Evolutionary conservation across 192 early-diverging fungal species (phyloP).

Genomic region (Rhizophagus clarus): DNA sequence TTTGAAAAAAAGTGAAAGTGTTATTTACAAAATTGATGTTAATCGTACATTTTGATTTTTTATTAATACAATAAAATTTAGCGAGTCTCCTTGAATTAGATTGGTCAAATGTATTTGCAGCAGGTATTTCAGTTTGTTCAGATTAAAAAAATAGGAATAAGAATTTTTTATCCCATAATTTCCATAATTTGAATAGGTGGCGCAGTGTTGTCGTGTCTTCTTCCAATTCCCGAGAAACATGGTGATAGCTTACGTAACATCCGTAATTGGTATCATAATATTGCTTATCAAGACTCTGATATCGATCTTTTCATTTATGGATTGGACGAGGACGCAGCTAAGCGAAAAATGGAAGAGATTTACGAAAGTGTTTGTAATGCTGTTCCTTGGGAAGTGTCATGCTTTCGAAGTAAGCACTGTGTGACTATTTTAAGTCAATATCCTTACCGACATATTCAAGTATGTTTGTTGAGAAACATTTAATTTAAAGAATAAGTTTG

Average conservation of each 20-base stretch:
- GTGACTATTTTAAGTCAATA: slow-evolving; percentile 21
- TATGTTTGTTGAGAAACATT: background rate
- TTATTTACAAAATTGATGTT: background rate
- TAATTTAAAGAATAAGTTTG: no score
- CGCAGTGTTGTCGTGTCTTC: background rate
- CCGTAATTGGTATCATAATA: slow-evolving; percentile 5
- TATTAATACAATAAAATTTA: no score
- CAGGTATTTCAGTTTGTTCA: background rate
- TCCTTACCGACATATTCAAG: slow-evolving; percentile 26
- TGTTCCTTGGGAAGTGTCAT: slow-evolving; percentile 22
- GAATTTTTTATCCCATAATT: no score
- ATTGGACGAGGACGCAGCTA: slow-evolving; percentile 44
- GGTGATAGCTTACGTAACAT: background rate
- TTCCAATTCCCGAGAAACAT: slow-evolving; percentile 10
- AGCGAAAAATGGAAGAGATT: slow-evolving; percentile 42
- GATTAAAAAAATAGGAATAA: background rate
- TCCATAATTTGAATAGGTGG: background rate
- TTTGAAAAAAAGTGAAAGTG: no score
- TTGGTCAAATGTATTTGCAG: slow-evolving; percentile 15
- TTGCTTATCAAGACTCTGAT: slow-evolving; percentile 25
- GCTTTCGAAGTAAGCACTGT: slow-evolving; percentile 11
- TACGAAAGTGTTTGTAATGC: slow-evolving; percentile 29
- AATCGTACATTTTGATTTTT: no score
- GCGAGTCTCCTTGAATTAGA: slow-evolving; percentile 1
- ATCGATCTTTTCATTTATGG: slow-evolving; percentile 52